Evolutionary conservation across 129 eudicot species (phyloP).

Genomic region (Deinandra increscens): DNA sequence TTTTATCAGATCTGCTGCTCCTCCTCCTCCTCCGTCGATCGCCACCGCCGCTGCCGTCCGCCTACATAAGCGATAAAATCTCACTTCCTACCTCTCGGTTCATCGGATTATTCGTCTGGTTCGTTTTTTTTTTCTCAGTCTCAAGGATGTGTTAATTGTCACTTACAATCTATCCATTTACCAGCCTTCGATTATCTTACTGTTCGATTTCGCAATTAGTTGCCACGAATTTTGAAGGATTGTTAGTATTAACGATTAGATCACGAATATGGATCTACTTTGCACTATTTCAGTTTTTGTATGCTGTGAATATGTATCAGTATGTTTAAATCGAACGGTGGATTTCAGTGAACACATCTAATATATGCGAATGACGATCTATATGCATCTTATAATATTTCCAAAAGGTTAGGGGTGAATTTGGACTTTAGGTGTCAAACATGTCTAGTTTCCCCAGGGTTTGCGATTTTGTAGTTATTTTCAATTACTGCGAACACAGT

Average conservation of each 20-base stretch:
- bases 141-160: constrained; percentile 2
- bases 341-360: background rate
- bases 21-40: constrained; percentile 22
- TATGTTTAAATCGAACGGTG: background rate
- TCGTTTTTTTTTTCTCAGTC: background rate
- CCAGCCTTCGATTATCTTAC: background rate
- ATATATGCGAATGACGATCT: background rate
- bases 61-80: background rate
- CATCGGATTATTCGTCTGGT: constrained; percentile 20
- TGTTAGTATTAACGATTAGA: constrained; percentile 4
- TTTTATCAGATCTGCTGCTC: constrained; percentile 24
- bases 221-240: constrained; percentile 1
- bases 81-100: background rate
- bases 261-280: constrained; percentile 15
- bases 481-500: background rate
- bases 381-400: background rate
- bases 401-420: background rate
- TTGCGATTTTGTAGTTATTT: constrained; percentile 12
- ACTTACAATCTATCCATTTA: constrained; percentile 10
- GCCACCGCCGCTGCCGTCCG: constrained; percentile 6
- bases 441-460: background rate
- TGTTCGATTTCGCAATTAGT: constrained; percentile 14
- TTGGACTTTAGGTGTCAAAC: background rate
- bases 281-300: constrained; percentile 3
- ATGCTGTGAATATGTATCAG: constrained; percentile 4